Evolutionary conservation across 192 early-diverging fungal species (phyloP).

Genomic region (Hyaloraphidium curvatum): DNA sequence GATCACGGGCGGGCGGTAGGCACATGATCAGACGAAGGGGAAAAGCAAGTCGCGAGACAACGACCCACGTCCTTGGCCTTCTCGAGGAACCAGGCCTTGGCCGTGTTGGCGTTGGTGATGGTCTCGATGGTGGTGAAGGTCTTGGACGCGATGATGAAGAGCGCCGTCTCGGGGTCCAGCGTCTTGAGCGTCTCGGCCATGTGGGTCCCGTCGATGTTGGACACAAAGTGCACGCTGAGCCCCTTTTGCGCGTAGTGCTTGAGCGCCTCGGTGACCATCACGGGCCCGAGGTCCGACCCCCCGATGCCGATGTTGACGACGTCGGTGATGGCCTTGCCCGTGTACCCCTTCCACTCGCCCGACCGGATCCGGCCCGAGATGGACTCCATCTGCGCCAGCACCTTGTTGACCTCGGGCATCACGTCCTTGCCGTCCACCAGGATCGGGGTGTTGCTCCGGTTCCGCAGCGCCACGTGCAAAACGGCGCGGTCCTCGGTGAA

Average conservation of each 20-base stretch:
- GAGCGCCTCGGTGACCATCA: slow-evolving; percentile 98
- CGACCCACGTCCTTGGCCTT: slow-evolving; percentile 58
- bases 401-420: slow-evolving; percentile 84
- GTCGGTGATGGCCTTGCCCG: slow-evolving; percentile 82
- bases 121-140: slow-evolving; percentile 99
- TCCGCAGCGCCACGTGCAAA: slow-evolving; percentile 85
- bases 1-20: slow-evolving; percentile 6
- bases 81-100: slow-evolving; percentile 82
- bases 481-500: slow-evolving; percentile 92
- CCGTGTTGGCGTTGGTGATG: slow-evolving; percentile 86
- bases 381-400: slow-evolving; percentile 79
- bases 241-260: slow-evolving; percentile 71
- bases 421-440: slow-evolving; percentile 75
- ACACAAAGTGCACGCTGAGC: slow-evolving; percentile 82
- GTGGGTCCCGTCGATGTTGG: slow-evolving; percentile 96
- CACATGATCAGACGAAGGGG: slow-evolving; percentile 1
- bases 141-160: slow-evolving; percentile 95
- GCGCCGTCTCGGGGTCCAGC: slow-evolving; percentile 63
- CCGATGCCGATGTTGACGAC: slow-evolving; percentile 96
- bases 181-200: slow-evolving; percentile 80
- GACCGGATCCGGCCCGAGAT: slow-evolving; percentile 68
- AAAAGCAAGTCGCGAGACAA: not conserved
- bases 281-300: slow-evolving; percentile 90
- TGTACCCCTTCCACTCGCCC: slow-evolving; percentile 90
- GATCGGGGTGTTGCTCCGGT: slow-evolving; percentile 63